Conservation (phyloP, 345 rosid genomes). For the Kandelia obovata region DNA sequence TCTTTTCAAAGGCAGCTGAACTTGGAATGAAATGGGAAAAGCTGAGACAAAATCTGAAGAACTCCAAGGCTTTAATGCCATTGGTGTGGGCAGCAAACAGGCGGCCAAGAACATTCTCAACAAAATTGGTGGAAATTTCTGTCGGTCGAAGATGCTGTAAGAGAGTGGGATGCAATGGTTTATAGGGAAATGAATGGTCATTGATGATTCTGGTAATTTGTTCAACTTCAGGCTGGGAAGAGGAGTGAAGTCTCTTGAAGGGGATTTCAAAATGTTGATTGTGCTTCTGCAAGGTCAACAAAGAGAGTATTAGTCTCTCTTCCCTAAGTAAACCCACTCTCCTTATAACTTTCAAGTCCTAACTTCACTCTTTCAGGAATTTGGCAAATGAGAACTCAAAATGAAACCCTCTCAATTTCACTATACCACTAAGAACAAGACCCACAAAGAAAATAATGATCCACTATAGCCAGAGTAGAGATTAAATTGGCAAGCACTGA, state of each 20-base stretch:
- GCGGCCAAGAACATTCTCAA: slow-evolving; percentile 71
- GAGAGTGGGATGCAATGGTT: slow-evolving; percentile 53
- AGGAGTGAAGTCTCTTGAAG: not conserved
- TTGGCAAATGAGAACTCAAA: too few species aligned
- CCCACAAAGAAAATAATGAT: too few species aligned
- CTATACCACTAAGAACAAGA: too few species aligned
- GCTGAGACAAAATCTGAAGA: slow-evolving; percentile 49
- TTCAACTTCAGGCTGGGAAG: slow-evolving; percentile 32
- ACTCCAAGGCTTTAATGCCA: slow-evolving; percentile 83
- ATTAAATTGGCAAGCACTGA: too few species aligned
- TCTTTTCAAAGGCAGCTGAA: slow-evolving; percentile 67
- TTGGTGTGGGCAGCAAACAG: slow-evolving; percentile 86
- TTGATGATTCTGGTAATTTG: slow-evolving; percentile 56
- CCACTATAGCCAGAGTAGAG: too few species aligned
- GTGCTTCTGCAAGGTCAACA: not conserved
- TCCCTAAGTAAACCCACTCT: too few species aligned
- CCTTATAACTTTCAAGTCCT: too few species aligned
- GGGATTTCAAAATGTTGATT: not conserved
- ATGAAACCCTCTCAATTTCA: too few species aligned
- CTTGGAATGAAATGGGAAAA: slow-evolving; percentile 42
- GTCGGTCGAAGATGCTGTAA: slow-evolving; percentile 33
- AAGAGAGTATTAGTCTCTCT: not conserved
- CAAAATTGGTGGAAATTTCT: slow-evolving; percentile 36
- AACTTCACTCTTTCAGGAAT: too few species aligned
- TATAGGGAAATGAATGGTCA: slow-evolving; percentile 66